Evolutionary conservation across 148 eudicot species (phyloP).

Genomic region (Suaeda aralocaspica): DNA sequence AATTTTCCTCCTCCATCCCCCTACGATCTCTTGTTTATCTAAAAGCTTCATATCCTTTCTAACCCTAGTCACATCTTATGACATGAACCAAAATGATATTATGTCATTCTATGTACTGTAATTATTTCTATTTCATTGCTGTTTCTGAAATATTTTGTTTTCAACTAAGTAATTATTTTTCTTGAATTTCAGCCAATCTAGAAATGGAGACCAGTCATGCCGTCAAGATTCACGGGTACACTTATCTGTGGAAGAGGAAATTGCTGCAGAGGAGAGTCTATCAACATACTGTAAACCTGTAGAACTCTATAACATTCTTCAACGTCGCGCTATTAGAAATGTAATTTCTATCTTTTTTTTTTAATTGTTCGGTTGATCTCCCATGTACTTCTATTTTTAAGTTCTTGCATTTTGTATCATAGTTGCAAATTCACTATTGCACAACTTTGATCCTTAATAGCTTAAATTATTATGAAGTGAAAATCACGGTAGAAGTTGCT

Average conservation of each 20-base stretch:
- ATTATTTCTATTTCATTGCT: conserved; percentile 8
- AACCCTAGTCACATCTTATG: too few relatives aligned
- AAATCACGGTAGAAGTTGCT: too few relatives aligned
- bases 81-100: too few relatives aligned
- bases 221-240: conserved; percentile 61
- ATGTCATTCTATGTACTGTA: too few relatives aligned
- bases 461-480: too few relatives aligned
- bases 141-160: conserved; percentile 26
- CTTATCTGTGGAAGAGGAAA: conserved; percentile 78
- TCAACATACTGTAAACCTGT: conserved; percentile 92
- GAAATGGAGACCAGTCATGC: conserved; percentile 71
- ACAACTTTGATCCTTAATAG: neutral
- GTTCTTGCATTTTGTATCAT: neutral
- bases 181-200: conserved; percentile 57
- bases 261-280: conserved; percentile 78
- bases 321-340: conserved; percentile 64
- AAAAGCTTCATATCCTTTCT: too few relatives aligned
- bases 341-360: conserved; percentile 33
- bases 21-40: too few relatives aligned
- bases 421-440: neutral
- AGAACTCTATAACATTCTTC: conserved; percentile 92
- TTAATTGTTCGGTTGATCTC: neutral
- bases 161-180: conserved; percentile 5
- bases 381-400: neutral
- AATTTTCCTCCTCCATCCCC: too few relatives aligned